A percentile compares a stretch with the other conserved stretches of the same genome.
phyloP scores from a whole-genome alignment of 73 alveolate species.

The Effrenium voratum region DNA sequence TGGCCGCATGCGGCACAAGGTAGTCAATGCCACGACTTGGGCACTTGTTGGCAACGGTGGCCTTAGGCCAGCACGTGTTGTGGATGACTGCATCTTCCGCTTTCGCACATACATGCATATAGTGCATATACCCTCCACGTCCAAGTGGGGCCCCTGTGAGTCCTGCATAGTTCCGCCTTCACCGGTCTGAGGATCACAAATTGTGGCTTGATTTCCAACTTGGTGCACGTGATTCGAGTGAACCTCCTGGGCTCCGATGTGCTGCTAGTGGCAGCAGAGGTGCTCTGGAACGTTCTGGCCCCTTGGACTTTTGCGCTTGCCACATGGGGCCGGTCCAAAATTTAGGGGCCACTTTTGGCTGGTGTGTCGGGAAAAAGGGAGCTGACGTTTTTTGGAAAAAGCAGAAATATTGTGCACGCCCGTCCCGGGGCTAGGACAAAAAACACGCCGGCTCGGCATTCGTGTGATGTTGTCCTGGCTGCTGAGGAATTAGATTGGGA shows the following conservation, averaged over 20 bases:
- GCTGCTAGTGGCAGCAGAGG: slow-evolving; percentile 90
- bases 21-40: no score
- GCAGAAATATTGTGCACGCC: neutral
- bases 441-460: neutral
- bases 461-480: neutral
- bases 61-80: no score
- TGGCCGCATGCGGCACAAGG: no score
- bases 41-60: no score
- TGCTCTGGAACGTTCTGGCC: slow-evolving; percentile 80
- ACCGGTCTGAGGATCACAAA: no score
- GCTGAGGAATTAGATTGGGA: slow-evolving; percentile 49
- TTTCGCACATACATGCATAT: no score
- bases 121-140: no score
- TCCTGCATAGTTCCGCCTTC: no score
- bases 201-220: slow-evolving; percentile 88
- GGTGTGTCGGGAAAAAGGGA: neutral
- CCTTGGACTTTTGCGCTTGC: neutral
- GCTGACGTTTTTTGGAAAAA: neutral
- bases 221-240: slow-evolving; percentile 83
- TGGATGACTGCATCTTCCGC: no score
- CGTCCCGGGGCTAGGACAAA: neutral
- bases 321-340: neutral
- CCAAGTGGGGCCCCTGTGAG: no score
- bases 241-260: slow-evolving; percentile 92
- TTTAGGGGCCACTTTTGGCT: neutral